Evolutionary conservation across 257 asterid genomes (phyloP).

Genomic region (Gentiana dahurica): DNA sequence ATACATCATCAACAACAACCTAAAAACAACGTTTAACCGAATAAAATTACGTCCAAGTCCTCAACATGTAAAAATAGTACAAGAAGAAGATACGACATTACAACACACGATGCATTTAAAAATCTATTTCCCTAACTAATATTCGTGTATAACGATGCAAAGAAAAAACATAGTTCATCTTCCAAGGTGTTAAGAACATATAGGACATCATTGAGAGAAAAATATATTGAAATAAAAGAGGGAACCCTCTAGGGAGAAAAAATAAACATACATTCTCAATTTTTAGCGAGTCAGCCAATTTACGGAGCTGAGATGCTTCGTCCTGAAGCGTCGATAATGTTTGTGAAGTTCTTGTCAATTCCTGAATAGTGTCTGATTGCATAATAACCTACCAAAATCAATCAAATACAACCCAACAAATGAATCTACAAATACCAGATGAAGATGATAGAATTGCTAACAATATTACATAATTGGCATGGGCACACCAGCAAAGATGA

Average conservation of each 20-base stretch:
- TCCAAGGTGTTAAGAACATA: too few relatives aligned
- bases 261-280: constrained; percentile 24
- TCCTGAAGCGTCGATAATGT: constrained; percentile 58
- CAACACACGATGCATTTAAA: not conserved
- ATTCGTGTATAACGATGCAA: not conserved
- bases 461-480: not conserved
- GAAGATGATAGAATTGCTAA: constrained; percentile 1
- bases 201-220: not conserved
- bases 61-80: too few relatives aligned
- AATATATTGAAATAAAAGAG: not conserved
- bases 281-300: constrained; percentile 42
- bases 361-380: constrained; percentile 94
- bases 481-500: too few relatives aligned
- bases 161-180: not conserved
- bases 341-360: constrained; percentile 79
- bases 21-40: too few relatives aligned
- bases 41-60: too few relatives aligned
- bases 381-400: constrained; percentile 48
- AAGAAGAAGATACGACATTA: not conserved
- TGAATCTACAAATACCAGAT: constrained; percentile 3
- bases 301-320: constrained; percentile 68
- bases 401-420: constrained; percentile 4
- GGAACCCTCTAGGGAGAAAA: not conserved
- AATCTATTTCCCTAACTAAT: not conserved
- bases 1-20: too few relatives aligned